These are phyloP conservation scores for Phytophthora agathidicida DNA, from an alignment of 352 stramenopile genomes.

Conservation along the genomic window DNA sequence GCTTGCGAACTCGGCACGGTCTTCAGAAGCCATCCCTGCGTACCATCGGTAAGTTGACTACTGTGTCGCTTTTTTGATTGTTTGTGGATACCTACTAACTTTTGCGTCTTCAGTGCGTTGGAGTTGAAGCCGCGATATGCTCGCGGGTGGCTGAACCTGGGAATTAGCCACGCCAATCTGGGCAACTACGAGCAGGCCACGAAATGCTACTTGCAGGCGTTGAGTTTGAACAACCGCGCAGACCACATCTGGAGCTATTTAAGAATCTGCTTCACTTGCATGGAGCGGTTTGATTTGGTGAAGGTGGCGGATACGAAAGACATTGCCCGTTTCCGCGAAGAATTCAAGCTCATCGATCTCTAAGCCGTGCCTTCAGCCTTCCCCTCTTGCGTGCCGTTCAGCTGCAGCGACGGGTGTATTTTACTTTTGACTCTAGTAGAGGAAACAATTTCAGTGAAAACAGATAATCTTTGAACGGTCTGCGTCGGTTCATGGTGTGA, in stretches of 20 bases:
- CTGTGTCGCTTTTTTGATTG: neutral
- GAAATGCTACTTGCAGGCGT: slow-evolving; percentile 97
- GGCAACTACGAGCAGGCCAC: slow-evolving; percentile 95
- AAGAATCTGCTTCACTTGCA: slow-evolving; percentile 97
- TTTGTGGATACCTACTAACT: slow-evolving; percentile 10
- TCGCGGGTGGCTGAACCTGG: slow-evolving; percentile 97
- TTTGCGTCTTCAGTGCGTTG: slow-evolving; percentile 73
- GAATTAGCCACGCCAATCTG: slow-evolving; percentile 97
- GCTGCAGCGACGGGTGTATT: slow-evolving; percentile 24
- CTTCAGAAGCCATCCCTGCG: slow-evolving; percentile 92
- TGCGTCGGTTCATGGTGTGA: slow-evolving; percentile 22
- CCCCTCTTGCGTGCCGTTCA: slow-evolving; percentile 1
- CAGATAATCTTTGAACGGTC: slow-evolving; percentile 32
- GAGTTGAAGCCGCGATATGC: slow-evolving; percentile 97
- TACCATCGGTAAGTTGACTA: slow-evolving; percentile 82
- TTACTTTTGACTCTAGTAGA: slow-evolving; percentile 34
- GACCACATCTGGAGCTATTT: slow-evolving; percentile 99
- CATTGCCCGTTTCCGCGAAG: slow-evolving; percentile 74
- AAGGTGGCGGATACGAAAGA: slow-evolving; percentile 90
- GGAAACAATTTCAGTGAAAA: slow-evolving; percentile 16
- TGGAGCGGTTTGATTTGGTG: slow-evolving; percentile 97
- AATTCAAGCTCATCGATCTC: slow-evolving; percentile 87
- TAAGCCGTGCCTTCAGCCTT: slow-evolving; percentile 28
- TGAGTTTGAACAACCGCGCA: slow-evolving; percentile 95
- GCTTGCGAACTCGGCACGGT: slow-evolving; percentile 95